phyloP scores from a whole-genome alignment of 2,329 filamentous ascomycete species.

The Remersonia thermophila region DNA sequence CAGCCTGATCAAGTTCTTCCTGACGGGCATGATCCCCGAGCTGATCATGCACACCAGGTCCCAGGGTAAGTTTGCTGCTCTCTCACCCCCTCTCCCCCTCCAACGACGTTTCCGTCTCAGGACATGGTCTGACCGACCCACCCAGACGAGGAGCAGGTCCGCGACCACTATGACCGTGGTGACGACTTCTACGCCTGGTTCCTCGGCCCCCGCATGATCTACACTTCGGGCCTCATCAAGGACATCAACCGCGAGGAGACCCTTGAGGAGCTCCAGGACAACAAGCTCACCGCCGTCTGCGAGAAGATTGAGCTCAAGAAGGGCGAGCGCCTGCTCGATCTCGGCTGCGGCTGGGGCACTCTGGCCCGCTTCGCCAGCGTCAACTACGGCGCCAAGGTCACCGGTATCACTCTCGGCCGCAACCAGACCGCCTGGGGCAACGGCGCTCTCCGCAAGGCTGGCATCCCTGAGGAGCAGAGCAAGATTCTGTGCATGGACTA shows the following conservation, averaged over 20 bases:
- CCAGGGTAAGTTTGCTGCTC: slow-evolving; percentile 45
- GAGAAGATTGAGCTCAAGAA: slow-evolving; percentile 82
- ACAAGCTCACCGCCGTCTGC: slow-evolving; percentile 89
- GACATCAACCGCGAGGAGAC: slow-evolving; percentile 79
- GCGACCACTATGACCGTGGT: slow-evolving; percentile 93
- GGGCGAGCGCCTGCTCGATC: slow-evolving; percentile 77
- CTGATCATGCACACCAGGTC: slow-evolving; percentile 85
- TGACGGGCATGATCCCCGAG: slow-evolving; percentile 79
- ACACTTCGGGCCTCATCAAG: slow-evolving; percentile 88
- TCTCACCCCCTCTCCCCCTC: background rate
- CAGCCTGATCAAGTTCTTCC: slow-evolving; percentile 74
- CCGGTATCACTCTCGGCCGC: slow-evolving; percentile 83
- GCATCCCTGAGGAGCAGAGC: slow-evolving; percentile 77
- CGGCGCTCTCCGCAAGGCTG: slow-evolving; percentile 68
- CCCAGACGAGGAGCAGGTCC: slow-evolving; percentile 89
- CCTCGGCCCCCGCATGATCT: slow-evolving; percentile 96
- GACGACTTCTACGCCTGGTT: slow-evolving; percentile 99
- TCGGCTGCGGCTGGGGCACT: slow-evolving; percentile 97
- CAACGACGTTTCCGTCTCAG: background rate
- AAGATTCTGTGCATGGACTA: slow-evolving; percentile 94
- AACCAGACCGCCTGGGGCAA: slow-evolving; percentile 98
- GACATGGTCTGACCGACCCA: background rate
- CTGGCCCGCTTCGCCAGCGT: slow-evolving; percentile 84
- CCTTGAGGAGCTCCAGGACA: slow-evolving; percentile 92
- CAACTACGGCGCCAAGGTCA: slow-evolving; percentile 74